Conservation (phyloP, 306 rosid genomes). For the Senna siamea region DNA sequence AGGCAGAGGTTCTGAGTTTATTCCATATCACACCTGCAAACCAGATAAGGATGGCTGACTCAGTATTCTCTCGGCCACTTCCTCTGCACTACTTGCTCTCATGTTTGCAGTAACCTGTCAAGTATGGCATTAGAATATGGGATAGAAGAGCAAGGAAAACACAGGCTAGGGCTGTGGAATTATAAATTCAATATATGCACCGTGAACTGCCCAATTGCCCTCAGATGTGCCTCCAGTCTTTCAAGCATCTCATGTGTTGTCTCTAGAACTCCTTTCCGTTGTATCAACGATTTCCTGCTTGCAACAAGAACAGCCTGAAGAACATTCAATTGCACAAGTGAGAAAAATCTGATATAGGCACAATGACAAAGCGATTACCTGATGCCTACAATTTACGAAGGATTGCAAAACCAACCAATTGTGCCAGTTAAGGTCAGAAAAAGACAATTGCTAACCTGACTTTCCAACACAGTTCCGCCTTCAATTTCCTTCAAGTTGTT, state of each 20-base stretch:
- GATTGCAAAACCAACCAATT: conserved; percentile 24
- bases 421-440: conserved; percentile 27
- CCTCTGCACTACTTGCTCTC: conserved; percentile 91
- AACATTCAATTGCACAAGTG: conserved; percentile 40
- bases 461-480: conserved; percentile 82
- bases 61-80: conserved; percentile 86
- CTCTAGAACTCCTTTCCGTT: conserved; percentile 79
- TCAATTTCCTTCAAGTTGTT: conserved; percentile 91
- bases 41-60: conserved; percentile 84
- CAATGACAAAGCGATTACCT: conserved; percentile 28
- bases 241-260: conserved; percentile 93
- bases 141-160: conserved; percentile 16
- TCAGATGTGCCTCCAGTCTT: conserved; percentile 89
- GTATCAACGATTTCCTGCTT: conserved; percentile 74
- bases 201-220: conserved; percentile 83
- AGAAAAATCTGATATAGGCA: conserved; percentile 36
- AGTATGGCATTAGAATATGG: conserved; percentile 38
- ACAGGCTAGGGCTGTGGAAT: background rate
- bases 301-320: conserved; percentile 91
- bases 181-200: conserved; percentile 47
- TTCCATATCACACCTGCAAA: conserved; percentile 73
- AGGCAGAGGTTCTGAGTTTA: conserved; percentile 4
- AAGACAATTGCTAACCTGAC: conserved; percentile 66
- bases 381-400: background rate
- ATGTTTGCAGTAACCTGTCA: conserved; percentile 89